Evolutionary conservation across 2,329 filamentous ascomycete genomes (phyloP), one percentile per base, ranked within the genome.

Genomic region (Neophaeococcomyces mojaviensis): DNA sequence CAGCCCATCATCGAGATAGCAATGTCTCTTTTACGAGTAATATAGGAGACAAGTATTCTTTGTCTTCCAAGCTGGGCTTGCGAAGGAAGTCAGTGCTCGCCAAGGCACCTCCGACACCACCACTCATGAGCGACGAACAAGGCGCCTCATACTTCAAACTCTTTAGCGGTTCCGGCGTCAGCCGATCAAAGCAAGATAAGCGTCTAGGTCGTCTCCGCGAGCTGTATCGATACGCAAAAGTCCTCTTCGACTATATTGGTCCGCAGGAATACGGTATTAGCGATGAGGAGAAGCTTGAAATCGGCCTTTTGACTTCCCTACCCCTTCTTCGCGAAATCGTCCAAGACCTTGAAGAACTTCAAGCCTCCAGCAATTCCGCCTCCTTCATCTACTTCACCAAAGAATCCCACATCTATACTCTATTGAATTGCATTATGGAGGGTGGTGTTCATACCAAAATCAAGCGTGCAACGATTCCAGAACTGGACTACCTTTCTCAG

Each of bases 321-420:
- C 94, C 92, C 2, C 74, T 98, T 13, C 78, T 98, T 37, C 94
- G 94, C 64, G 92, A 98, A 67, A 96, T 98, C 58, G 92, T 98
- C 5, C 85, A 89, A 60, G 90, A 98, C 59, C 76, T 98, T 2
- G 94, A 98, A 68, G 89, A 97, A 66, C 88, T 97, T 66, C 92
- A 98, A 67, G 90, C 92, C 3, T 94, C 87, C 0, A 84, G 90
- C 44, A 86, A 94, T 55, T 88, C 89, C 36, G 96, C 96, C 63
- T 90, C 85, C 1, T 97, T 97, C 72, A 87, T 97, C 68, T 98
- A 98, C 70, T 98, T 98, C 66, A 98, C 92, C 53, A 98, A 98
- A 66, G 92, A 98, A 67, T 95, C 88, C 1, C 92, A 98, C 64
- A 96, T 98, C 53, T 98, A 98, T 69, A 98, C 92, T 4, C 77